A percentile compares a stretch with the other conserved stretches of the same genome.
phyloP scores from a whole-genome alignment of 23 red algal species.

The Agarophyton chilense region DNA sequence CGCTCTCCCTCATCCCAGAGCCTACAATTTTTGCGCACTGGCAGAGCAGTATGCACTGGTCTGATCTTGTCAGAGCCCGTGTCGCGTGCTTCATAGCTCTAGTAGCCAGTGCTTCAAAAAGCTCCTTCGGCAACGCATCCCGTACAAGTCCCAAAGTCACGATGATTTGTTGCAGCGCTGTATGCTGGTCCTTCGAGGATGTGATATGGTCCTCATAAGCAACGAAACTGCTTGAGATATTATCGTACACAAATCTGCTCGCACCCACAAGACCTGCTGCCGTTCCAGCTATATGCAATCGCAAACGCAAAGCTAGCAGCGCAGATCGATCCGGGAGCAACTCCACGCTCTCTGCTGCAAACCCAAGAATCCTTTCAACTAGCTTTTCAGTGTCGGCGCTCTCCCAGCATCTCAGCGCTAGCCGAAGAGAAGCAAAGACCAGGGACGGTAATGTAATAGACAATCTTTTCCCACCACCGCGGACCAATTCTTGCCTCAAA shows the following conservation, averaged over 20 bases:
- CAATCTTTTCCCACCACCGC: slow-evolving; percentile 48
- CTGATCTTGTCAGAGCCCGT: slow-evolving; percentile 73
- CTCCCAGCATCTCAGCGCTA: slow-evolving; percentile 42
- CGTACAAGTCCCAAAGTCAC: slow-evolving; percentile 19
- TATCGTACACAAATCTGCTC: slow-evolving; percentile 75
- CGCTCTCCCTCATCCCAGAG: not conserved
- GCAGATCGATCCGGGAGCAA: slow-evolving; percentile 37
- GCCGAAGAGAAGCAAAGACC: slow-evolving; percentile 55
- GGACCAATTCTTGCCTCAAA: slow-evolving; percentile 55
- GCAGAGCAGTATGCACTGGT: slow-evolving; percentile 81
- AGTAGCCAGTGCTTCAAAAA: slow-evolving; percentile 67
- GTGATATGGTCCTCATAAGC: slow-evolving; percentile 72
- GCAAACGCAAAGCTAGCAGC: slow-evolving; percentile 47
- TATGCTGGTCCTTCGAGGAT: slow-evolving; percentile 39
- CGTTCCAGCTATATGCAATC: slow-evolving; percentile 63
- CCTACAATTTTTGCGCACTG: slow-evolving; percentile 58
- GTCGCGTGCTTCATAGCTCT: slow-evolving; percentile 81
- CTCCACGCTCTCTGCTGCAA: slow-evolving; percentile 67
- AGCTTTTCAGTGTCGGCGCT: not conserved
- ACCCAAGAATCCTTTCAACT: slow-evolving; percentile 51
- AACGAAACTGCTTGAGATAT: slow-evolving; percentile 59
- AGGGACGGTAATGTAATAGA: slow-evolving; percentile 80
- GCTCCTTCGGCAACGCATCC: slow-evolving; percentile 53
- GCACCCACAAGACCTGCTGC: slow-evolving; percentile 16
- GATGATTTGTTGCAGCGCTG: slow-evolving; percentile 56